Percentiles rank a stretch among this genome's conserved stretches.
phyloP scores from a whole-genome alignment of 2,329 filamentous ascomycete species.

The Fusarium verticillioides region DNA sequence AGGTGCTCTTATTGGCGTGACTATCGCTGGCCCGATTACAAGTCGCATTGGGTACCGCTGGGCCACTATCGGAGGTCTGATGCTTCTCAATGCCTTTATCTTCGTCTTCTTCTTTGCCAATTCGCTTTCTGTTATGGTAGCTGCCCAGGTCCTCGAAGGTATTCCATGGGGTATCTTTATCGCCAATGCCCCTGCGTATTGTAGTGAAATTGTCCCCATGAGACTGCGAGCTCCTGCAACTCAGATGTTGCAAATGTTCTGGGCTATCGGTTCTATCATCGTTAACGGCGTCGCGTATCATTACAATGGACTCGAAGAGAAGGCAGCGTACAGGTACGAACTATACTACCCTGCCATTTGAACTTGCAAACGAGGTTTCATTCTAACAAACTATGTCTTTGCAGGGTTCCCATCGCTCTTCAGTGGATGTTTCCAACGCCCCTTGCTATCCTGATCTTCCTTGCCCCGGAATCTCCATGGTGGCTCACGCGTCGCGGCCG shows the following conservation, averaged over 20 bases:
- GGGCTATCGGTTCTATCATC: constrained; percentile 70
- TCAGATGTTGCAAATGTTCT: constrained; percentile 72
- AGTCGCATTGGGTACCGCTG: constrained; percentile 52
- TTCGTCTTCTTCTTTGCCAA: constrained; percentile 65
- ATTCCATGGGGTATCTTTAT: constrained; percentile 73
- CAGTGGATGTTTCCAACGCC: constrained; percentile 70
- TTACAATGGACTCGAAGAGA: constrained; percentile 53
- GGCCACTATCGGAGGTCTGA: constrained; percentile 52
- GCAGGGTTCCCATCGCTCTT: constrained; percentile 63
- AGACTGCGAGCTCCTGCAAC: constrained; percentile 65
- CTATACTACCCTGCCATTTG: constrained; percentile 2
- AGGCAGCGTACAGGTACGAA: constrained; percentile 34
- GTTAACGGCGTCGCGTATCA: constrained; percentile 65
- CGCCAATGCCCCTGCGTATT: constrained; percentile 70
- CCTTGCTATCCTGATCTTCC: constrained; percentile 61
- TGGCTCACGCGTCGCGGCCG: constrained; percentile 64
- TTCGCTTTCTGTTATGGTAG: constrained; percentile 56
- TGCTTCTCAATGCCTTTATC: constrained; percentile 53
- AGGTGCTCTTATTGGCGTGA: constrained; percentile 52
- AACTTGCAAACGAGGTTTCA: constrained; percentile 6
- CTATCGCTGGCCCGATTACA: constrained; percentile 52
- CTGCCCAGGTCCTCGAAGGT: constrained; percentile 67
- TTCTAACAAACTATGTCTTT: not conserved
- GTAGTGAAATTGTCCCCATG: constrained; percentile 68
- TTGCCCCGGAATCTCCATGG: constrained; percentile 64